phyloP scores from a whole-genome alignment of 2,329 filamentous ascomycete species.

The Pestalotiopsis fici region DNA sequence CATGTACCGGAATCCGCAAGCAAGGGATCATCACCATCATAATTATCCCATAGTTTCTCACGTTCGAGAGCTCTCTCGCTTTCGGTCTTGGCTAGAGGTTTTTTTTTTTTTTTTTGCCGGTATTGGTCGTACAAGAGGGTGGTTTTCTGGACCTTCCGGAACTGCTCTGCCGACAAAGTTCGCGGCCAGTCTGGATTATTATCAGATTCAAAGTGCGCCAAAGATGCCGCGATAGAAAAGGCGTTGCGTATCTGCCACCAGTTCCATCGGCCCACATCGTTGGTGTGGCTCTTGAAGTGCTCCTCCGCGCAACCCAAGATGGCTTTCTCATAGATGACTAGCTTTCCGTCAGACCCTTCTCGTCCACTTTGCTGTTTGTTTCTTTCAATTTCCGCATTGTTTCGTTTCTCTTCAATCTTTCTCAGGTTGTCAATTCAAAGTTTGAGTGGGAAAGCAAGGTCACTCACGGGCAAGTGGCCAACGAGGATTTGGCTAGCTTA shows the following conservation, averaged over 20 bases:
- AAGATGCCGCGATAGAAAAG: slow-evolving; percentile 33
- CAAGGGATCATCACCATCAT: too few relatives aligned
- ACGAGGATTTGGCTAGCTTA: too few relatives aligned
- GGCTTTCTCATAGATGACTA: too few relatives aligned
- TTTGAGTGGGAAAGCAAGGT: too few relatives aligned
- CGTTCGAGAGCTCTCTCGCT: too few relatives aligned
- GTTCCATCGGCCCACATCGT: slow-evolving; percentile 27
- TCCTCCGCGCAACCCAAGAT: not conserved
- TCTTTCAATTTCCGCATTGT: slow-evolving; percentile 36
- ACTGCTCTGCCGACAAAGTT: slow-evolving; percentile 35
- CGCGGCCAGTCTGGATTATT: slow-evolving; percentile 28
- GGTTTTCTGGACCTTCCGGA: slow-evolving; percentile 43
- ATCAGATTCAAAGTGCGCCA: slow-evolving; percentile 38
- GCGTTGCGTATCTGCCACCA: slow-evolving; percentile 34
- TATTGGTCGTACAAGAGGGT: slow-evolving; percentile 42
- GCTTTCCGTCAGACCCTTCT: too few relatives aligned
- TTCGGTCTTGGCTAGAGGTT: too few relatives aligned
- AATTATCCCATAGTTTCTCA: too few relatives aligned
- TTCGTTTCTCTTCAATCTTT: slow-evolving; percentile 42
- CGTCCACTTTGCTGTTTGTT: slow-evolving; percentile 15
- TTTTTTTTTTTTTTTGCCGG: slow-evolving; percentile 41
- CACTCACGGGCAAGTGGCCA: too few relatives aligned
- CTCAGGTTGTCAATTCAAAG: slow-evolving; percentile 38
- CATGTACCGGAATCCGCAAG: too few relatives aligned
- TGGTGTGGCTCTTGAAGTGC: slow-evolving; percentile 23